Evolutionary conservation across 345 rosid species (phyloP), one percentile per base, ranked within the genome.

Genomic region (Lagerstroemia speciosa): DNA sequence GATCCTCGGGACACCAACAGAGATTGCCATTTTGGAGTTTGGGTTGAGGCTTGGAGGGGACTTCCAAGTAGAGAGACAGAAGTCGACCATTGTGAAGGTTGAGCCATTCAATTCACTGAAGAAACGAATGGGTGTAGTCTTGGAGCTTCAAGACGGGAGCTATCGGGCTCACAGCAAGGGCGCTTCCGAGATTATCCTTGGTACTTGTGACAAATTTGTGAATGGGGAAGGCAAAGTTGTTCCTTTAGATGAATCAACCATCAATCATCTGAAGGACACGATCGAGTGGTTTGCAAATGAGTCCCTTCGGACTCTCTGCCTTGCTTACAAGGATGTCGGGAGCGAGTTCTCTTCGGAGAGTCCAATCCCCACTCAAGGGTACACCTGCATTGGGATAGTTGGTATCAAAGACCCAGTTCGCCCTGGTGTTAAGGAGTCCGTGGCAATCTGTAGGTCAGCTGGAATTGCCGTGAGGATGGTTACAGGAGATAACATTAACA

Each of bases 221-320:
- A 73, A 86, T 76, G 78, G 73, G 55, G 79, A 86, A 62, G 98
- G 97, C 52, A 84, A 86, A 38, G 83, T 86, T 75, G 87, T 78
- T 85, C 89, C 89, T 40, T 86, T 93, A 40, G 84, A 86, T 79
- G 84, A 83, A 75, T 76, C 71, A 66, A 78, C 86, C 6, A 32
- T 48, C 64, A 79, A 61, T 69, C 75, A 82, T 79, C 77, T 90
- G 31, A 78, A 78, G 53, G 71, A 79, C 67, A 78, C 78, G 36
- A 90, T 93, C 6, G 92, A 90, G 71, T 67, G 69, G 63, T 93
- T 93, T 84, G 96, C 98, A 61, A 74, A 81, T 76, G 98, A 90
- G 82, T 89, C 97, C 69, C 94, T 93, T 53, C 88, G 98, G 78
- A 90, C 98, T 69, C 86, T 93, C 68, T 93, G 98, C 84, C 89